Evolutionary conservation across 768 basidiomycete species (phyloP), one percentile per base, ranked within the genome.

Genomic region (Suillus subaureus): DNA sequence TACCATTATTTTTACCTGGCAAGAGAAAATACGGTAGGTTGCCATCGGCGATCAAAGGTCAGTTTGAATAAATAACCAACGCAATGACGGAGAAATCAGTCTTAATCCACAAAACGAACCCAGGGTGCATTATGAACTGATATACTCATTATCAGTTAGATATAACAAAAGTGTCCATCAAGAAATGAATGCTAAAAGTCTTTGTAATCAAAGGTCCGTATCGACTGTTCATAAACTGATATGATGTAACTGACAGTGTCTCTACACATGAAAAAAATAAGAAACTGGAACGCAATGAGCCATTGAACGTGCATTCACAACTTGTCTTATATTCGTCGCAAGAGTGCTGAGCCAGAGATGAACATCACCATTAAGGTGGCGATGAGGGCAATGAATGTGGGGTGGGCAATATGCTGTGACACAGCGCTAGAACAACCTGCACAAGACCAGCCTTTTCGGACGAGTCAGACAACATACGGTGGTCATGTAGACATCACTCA

Each of bases 281-380:
- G 35, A 37, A 57, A 18, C 2, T 31, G 2, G 0, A 28, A 28
- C 18, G 16, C 35, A 39, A 26, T 7, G 15, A 57, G n/a, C 18
- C 1, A 12, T 15, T n/a, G 6, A 56, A 56, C 33, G 7, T 57
- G 55, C 35, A 37, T 39, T 37, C n/a, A 37, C 54, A 13, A 35
- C 23, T 8, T 63, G 12, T 40, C 43, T 23, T 65, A 64, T 58
- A 66, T 61, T 33, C 68, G 68, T 9, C 68, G 68, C 62, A 69
- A 55, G 40, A 69, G 60, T n/a, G 61, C 80, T 71, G 85, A 84
- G 35, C 90, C 90, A n/a, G 88, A 89, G 33, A 89, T 77, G 72
- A 90, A 80, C 76, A 89, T 82, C 72, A 92, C 79, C 68, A 90
- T 75, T 62, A 90, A 75, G 3, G 87, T 85, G 54, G 85, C 81